Conservation (phyloP, 441 rosid species). For the Pelargonium citronellum region DNA sequence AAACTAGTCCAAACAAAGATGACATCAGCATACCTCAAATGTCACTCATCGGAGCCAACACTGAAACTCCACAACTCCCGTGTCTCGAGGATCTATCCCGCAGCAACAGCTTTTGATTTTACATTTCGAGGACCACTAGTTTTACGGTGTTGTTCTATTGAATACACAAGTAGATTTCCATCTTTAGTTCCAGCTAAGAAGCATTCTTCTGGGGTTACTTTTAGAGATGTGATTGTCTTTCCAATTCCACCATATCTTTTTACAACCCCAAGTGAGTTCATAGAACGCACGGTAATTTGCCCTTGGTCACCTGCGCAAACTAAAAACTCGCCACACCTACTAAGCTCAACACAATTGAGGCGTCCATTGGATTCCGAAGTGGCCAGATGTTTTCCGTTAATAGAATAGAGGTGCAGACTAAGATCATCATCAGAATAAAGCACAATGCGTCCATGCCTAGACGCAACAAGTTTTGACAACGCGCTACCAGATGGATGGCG, state of each 20-base stretch:
- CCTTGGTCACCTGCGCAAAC: constrained; percentile 98
- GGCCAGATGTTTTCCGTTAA: constrained; percentile 93
- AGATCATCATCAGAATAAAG: constrained; percentile 88
- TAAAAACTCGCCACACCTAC: constrained; percentile 82
- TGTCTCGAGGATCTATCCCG: constrained; percentile 28
- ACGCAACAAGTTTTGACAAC: constrained; percentile 82
- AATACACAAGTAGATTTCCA: constrained; percentile 87
- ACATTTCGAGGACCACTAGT: constrained; percentile 38
- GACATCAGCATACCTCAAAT: constrained; percentile 32
- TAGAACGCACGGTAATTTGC: constrained; percentile 79
- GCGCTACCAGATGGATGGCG: constrained; percentile 82
- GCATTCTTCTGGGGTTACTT: constrained; percentile 88
- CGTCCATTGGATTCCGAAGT: constrained; percentile 89
- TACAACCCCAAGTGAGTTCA: constrained; percentile 83
- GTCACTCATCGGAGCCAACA: constrained; percentile 15
- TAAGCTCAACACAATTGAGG: constrained; percentile 86
- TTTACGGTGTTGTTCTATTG: constrained; percentile 76
- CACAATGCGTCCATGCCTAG: constrained; percentile 74
- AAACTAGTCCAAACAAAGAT: not conserved
- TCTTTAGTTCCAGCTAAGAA: constrained; percentile 96
- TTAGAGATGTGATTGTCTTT: constrained; percentile 71
- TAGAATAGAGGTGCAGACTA: constrained; percentile 81
- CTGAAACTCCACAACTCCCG: constrained; percentile 17
- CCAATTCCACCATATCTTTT: constrained; percentile 72
- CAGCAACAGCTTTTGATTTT: constrained; percentile 41